Evolutionary conservation across 1,139 yeast genomes (phyloP).

Genomic region (Debaryomycetaceae sp.): DNA sequence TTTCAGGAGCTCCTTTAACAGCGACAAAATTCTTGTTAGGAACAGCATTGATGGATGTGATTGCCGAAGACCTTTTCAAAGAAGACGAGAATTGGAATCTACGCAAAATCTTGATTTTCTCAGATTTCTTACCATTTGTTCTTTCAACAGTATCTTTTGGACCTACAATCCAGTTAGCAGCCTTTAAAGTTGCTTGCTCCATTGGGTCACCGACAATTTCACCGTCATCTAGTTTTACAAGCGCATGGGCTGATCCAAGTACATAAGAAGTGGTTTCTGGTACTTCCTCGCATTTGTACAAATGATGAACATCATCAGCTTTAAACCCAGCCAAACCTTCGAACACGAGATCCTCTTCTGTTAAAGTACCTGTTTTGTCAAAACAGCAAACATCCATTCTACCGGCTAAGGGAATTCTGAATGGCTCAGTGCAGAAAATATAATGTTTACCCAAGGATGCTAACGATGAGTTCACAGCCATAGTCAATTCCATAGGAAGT

Average conservation of each 20-base stretch:
- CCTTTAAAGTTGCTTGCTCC: constrained; percentile 94
- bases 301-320: constrained; percentile 50
- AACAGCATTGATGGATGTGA: constrained; percentile 58
- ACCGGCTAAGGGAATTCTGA: constrained; percentile 97
- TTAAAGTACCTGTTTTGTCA: constrained; percentile 96
- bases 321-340: constrained; percentile 93
- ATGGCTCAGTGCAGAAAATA: constrained; percentile 97
- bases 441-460: constrained; percentile 83
- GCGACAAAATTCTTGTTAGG: constrained; percentile 69
- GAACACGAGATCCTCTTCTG: constrained; percentile 94
- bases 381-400: constrained; percentile 98
- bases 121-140: constrained; percentile 35
- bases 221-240: constrained; percentile 91
- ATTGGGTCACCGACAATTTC: constrained; percentile 98
- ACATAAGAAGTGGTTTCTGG: constrained; percentile 71
- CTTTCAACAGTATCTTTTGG: constrained; percentile 65
- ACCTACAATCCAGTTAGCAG: constrained; percentile 83
- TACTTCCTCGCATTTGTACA: constrained; percentile 53
- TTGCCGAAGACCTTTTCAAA: constrained; percentile 88
- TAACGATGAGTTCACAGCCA: constrained; percentile 94
- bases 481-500: constrained; percentile 96
- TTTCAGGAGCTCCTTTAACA: constrained; percentile 99
- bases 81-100: constrained; percentile 97
- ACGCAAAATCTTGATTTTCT: constrained; percentile 71
- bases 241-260: constrained; percentile 94